Conservation (phyloP, 2,329 filamentous ascomycete species). For the Pseudocercospora crystallina region DNA sequence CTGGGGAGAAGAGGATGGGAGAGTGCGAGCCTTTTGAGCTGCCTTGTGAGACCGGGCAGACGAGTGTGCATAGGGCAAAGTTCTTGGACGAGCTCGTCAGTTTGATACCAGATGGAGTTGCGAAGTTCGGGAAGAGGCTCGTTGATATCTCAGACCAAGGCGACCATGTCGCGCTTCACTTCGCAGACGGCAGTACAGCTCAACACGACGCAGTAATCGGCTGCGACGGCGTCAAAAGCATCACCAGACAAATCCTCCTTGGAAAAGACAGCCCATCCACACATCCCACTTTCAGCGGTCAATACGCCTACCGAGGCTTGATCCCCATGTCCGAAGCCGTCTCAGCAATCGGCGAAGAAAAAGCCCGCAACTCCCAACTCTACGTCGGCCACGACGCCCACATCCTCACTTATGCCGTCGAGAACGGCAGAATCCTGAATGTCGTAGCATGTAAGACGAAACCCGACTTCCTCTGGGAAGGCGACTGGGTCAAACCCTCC, state of each 20-base stretch:
- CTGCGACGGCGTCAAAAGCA: conserved; percentile 63
- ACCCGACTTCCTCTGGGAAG: conserved; percentile 21
- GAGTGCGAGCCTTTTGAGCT: conserved; percentile 13
- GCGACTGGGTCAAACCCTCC: conserved; percentile 42
- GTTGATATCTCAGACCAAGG: conserved; percentile 25
- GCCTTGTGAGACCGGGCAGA: conserved; percentile 25
- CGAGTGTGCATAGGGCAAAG: conserved; percentile 37
- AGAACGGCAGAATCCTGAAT: conserved; percentile 57
- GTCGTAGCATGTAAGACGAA: conserved; percentile 51
- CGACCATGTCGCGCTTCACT: conserved; percentile 35
- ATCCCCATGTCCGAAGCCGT: conserved; percentile 53
- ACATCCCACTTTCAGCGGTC: conserved; percentile 53
- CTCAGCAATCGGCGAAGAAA: conserved; percentile 19
- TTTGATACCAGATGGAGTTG: conserved; percentile 38
- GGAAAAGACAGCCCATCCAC: conserved; percentile 48
- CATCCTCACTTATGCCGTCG: conserved; percentile 61
- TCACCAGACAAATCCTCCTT: conserved; percentile 53
- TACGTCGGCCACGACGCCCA: conserved; percentile 53
- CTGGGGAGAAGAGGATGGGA: conserved; percentile 22
- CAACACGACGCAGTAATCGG: conserved; percentile 54
- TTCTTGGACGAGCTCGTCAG: conserved; percentile 43
- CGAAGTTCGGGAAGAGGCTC: conserved; percentile 30
- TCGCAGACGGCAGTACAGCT: conserved; percentile 48
- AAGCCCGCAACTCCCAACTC: conserved; percentile 20
- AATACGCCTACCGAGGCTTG: conserved; percentile 62